These are phyloP conservation scores for Cercospora janseana DNA, from an alignment of 2,329 filamentous ascomycete species.

Conservation along the genomic window DNA sequence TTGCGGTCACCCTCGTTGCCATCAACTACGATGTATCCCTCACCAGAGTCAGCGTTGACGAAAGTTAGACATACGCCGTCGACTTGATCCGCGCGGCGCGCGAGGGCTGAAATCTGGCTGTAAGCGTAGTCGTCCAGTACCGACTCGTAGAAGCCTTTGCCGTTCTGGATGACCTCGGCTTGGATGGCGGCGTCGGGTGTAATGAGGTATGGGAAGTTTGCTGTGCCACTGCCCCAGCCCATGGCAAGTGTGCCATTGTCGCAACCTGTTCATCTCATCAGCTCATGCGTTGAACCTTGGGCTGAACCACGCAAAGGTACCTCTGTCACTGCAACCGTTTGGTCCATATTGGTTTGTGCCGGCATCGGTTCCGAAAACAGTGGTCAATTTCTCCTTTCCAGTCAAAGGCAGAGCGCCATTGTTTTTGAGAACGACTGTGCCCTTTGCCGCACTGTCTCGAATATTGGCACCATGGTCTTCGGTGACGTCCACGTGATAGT, in stretches of 20 bases:
- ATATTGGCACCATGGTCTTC: constrained; percentile 70
- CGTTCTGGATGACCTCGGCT: constrained; percentile 58
- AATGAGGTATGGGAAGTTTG: constrained; percentile 63
- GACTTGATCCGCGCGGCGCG: constrained; percentile 51
- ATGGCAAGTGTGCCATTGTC: constrained; percentile 63
- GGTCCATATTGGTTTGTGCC: constrained; percentile 71
- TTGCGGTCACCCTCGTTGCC: constrained; percentile 32
- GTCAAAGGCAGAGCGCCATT: constrained; percentile 71
- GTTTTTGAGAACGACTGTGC: constrained; percentile 89
- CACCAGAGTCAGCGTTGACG: constrained; percentile 33
- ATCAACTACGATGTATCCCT: constrained; percentile 33
- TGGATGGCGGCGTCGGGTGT: constrained; percentile 62
- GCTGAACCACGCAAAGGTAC: background rate
- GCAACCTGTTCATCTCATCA: constrained; percentile 43
- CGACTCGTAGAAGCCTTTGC: constrained; percentile 61
- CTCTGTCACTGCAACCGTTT: constrained; percentile 72
- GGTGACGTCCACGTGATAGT: constrained; percentile 80
- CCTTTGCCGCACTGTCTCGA: constrained; percentile 72
- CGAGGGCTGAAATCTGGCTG: constrained; percentile 50
- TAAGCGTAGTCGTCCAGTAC: constrained; percentile 60
- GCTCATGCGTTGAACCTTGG: background rate
- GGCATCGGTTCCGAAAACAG: constrained; percentile 79
- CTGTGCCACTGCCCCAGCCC: constrained; percentile 63
- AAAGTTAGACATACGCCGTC: constrained; percentile 38
- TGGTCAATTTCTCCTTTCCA: constrained; percentile 68